phyloP scores from a whole-genome alignment of 2,329 filamentous ascomycete species.

The Colletotrichum phormii region DNA sequence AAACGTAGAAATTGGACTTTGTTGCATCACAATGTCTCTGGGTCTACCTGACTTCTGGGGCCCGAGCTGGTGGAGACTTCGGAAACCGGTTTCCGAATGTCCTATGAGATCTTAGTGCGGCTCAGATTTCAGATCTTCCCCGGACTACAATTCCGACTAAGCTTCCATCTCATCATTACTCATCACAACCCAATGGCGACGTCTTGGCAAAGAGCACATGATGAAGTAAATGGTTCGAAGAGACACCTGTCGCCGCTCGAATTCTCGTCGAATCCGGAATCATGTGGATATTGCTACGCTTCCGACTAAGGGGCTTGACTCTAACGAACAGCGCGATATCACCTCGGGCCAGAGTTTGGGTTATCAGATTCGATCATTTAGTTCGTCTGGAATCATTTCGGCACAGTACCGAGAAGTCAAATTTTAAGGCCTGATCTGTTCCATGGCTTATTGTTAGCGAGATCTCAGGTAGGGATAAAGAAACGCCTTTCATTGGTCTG shows the following conservation, averaged over 20 bases:
- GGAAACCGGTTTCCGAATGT: constrained; percentile 23
- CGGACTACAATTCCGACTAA: constrained; percentile 12
- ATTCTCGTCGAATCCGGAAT: neutral
- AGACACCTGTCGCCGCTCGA: neutral
- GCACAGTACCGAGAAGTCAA: neutral
- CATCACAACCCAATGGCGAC: neutral
- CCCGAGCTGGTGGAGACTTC: constrained; percentile 2
- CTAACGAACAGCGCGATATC: neutral
- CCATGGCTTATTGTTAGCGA: neutral
- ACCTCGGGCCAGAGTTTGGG: neutral
- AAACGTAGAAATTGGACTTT: neutral
- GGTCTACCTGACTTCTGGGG: neutral
- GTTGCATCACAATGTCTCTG: neutral
- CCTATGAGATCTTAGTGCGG: constrained; percentile 6
- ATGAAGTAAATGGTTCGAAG: neutral
- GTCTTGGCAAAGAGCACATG: neutral
- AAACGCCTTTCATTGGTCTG: neutral
- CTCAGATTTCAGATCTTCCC: neutral
- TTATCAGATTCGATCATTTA: neutral
- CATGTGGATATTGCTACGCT: neutral
- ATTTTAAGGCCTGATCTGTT: neutral
- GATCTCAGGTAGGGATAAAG: neutral
- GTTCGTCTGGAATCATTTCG: neutral
- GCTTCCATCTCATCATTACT: neutral
- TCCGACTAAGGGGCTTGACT: neutral